These are phyloP conservation scores for Saturnispora quitensis DNA, from an alignment of 805 yeast genomes.

Conservation along the genomic window DNA sequence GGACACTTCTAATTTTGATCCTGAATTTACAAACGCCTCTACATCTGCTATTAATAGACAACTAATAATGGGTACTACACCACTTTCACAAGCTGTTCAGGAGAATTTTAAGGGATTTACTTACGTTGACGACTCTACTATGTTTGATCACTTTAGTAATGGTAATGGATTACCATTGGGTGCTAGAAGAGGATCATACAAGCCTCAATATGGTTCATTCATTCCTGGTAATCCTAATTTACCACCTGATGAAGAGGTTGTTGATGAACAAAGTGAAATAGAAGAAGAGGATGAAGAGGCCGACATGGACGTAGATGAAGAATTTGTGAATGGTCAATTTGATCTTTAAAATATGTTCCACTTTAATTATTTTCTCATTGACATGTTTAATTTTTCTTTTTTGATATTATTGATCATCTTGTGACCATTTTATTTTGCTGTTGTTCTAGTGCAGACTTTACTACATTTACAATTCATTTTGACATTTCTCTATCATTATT, in stretches of 20 bases:
- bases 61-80: conserved; percentile 60
- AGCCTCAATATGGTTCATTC: conserved; percentile 49
- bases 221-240: conserved; percentile 72
- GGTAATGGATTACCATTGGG: conserved; percentile 19
- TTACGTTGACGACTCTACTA: conserved; percentile 85
- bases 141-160: conserved; percentile 65
- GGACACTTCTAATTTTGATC: conserved; percentile 95
- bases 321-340: conserved; percentile 82
- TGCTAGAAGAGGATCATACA: conserved; percentile 32
- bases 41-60: conserved; percentile 72
- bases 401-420: background rate
- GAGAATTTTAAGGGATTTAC: conserved; percentile 97
- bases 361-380: background rate
- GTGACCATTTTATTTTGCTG: background rate
- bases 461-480: background rate
- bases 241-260: conserved; percentile 79
- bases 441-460: background rate
- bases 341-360: conserved; percentile 44
- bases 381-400: background rate
- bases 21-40: conserved; percentile 90
- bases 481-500: background rate
- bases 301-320: conserved; percentile 46
- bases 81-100: conserved; percentile 89
- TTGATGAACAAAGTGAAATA: conserved; percentile 55
- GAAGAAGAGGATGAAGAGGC: conserved; percentile 33